These are phyloP conservation scores for Lichtheimia ornata DNA, from an alignment of 371 early-diverging fungal species.

Conservation along the genomic window DNA sequence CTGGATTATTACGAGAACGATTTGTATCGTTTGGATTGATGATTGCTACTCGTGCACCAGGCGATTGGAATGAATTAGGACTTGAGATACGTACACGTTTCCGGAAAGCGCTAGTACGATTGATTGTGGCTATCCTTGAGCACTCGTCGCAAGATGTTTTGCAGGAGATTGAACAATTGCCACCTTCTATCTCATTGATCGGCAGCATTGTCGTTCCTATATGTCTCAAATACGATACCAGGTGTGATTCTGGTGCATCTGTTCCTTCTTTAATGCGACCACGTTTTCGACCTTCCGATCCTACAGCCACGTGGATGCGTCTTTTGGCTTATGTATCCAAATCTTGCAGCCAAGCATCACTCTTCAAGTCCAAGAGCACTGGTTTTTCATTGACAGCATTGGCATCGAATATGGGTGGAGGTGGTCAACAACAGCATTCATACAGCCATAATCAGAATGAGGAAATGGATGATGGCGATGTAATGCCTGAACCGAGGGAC, in stretches of 20 bases:
- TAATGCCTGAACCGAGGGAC: constrained; percentile 29
- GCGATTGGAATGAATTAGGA: constrained; percentile 39
- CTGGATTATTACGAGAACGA: constrained; percentile 47
- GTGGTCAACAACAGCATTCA: not conserved
- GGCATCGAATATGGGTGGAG: constrained; percentile 22
- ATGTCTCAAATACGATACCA: constrained; percentile 51
- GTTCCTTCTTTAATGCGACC: constrained; percentile 18
- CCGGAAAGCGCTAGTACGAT: constrained; percentile 53
- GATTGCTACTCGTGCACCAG: constrained; percentile 32
- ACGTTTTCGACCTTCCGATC: constrained; percentile 26
- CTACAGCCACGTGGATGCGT: constrained; percentile 46
- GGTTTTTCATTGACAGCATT: constrained; percentile 44
- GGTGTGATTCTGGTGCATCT: constrained; percentile 30
- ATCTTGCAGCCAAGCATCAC: constrained; percentile 40
- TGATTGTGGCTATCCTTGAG: constrained; percentile 59
- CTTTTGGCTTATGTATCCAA: constrained; percentile 34
- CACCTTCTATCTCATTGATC: constrained; percentile 46
- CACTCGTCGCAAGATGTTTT: constrained; percentile 56
- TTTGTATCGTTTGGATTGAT: constrained; percentile 50
- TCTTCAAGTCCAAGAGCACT: constrained; percentile 34
- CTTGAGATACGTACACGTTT: constrained; percentile 33
- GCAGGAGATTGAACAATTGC: constrained; percentile 45
- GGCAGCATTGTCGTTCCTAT: constrained; percentile 54
- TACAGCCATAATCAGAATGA: not conserved
- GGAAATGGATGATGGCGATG: constrained; percentile 10